Percentiles rank a stretch among this genome's conserved stretches.
These are phyloP conservation scores for Phytophthora sojae DNA, from an alignment of 352 stramenopile genomes.

Conservation along the genomic window DNA sequence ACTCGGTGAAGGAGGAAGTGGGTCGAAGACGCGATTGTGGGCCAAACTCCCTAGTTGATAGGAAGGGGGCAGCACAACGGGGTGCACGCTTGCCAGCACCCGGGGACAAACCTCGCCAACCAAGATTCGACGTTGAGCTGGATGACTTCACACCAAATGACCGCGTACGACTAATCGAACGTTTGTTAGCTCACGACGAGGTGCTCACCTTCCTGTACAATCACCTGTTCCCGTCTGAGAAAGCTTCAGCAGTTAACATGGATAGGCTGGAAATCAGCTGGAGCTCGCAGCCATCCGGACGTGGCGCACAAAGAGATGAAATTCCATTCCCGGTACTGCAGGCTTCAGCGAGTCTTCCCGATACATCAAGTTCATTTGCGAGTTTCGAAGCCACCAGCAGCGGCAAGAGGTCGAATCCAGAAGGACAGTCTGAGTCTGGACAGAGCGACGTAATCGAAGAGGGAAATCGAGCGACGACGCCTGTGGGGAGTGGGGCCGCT, in stretches of 20 bases:
- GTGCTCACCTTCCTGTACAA: slow-evolving; percentile 80
- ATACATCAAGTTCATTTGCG: slow-evolving; percentile 25
- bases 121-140: slow-evolving; percentile 49
- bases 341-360: slow-evolving; percentile 33
- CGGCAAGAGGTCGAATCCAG: slow-evolving; percentile 20
- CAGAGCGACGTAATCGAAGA: slow-evolving; percentile 20
- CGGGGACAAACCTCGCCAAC: slow-evolving; percentile 22
- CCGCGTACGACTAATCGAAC: slow-evolving; percentile 77
- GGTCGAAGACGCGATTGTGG: slow-evolving; percentile 42
- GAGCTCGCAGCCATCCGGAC: slow-evolving; percentile 14
- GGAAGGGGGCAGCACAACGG: slow-evolving; percentile 25
- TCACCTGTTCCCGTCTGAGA: slow-evolving; percentile 70
- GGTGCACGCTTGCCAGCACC: slow-evolving; percentile 1
- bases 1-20: slow-evolving; percentile 84
- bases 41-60: slow-evolving; percentile 12
- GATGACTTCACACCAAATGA: slow-evolving; percentile 78
- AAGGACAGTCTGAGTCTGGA: not conserved
- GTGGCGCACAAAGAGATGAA: slow-evolving; percentile 7
- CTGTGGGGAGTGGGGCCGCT: slow-evolving; percentile 50
- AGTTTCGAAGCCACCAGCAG: slow-evolving; percentile 25
- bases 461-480: slow-evolving; percentile 26
- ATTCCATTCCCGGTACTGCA: slow-evolving; percentile 25
- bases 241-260: slow-evolving; percentile 6
- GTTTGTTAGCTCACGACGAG: slow-evolving; percentile 81
- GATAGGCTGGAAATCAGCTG: slow-evolving; percentile 24